These are phyloP conservation scores for Megacollybia platyphylla DNA, from an alignment of 1,284 basidiomycete species.

Conservation along the genomic window DNA sequence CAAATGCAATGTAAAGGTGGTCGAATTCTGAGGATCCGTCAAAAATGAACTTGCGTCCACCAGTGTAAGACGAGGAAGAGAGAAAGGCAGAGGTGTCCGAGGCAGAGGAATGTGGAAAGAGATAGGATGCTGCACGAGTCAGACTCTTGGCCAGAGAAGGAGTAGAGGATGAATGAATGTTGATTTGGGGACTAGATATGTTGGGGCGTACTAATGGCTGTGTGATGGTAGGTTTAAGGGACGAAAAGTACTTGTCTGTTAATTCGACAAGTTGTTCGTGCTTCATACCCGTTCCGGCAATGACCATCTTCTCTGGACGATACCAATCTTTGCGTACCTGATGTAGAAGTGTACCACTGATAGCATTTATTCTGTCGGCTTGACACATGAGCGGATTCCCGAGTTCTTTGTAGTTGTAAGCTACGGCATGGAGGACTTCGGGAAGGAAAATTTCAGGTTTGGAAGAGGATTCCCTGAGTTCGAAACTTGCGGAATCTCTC, in stretches of 20 bases:
- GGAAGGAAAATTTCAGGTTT: conserved; percentile 97
- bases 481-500: conserved; percentile 84
- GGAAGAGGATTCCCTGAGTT: conserved; percentile 76
- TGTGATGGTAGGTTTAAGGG: conserved; percentile 33
- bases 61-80: conserved; percentile 65
- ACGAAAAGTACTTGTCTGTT: conserved; percentile 75
- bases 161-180: conserved; percentile 24
- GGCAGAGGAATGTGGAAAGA: conserved; percentile 35
- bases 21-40: conserved; percentile 72
- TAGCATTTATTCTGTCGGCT: conserved; percentile 64
- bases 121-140: conserved; percentile 63
- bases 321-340: conserved; percentile 79
- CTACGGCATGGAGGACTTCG: conserved; percentile 81
- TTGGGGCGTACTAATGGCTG: conserved; percentile 15
- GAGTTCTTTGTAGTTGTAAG: conserved; percentile 69
- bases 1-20: conserved; percentile 89
- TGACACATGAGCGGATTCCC: conserved; percentile 89
- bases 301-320: conserved; percentile 84
- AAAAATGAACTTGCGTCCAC: conserved; percentile 70
- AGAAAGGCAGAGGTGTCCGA: conserved; percentile 19
- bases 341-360: conserved; percentile 57
- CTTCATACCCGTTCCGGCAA: conserved; percentile 87
- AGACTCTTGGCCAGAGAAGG: conserved; percentile 54
- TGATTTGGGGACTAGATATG: conserved; percentile 17
- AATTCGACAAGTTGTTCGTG: conserved; percentile 85